Base-by-base conservation (phyloP, 2,329 filamentous ascomycete species). In the Talaromyces sp. region DNA sequence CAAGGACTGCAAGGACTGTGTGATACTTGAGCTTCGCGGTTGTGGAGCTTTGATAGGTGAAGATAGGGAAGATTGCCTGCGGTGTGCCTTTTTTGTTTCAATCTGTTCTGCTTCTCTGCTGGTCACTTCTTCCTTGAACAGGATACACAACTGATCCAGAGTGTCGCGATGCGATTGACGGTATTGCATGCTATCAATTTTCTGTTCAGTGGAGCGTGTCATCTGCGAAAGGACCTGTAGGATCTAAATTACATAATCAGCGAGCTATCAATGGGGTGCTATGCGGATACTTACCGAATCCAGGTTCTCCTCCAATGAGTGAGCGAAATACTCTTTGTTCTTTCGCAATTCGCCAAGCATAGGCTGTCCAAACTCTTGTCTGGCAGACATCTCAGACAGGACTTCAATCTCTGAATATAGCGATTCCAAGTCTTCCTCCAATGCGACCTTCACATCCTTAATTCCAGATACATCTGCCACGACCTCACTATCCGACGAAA, bases 351-450 rank as follows among this genome's bases (percentile, higher is more conserved):
- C 75, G 2, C 71, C 72, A 27, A 77, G 66, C 58, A 80, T 79
- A 6, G 78, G 75, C 45, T 77, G 77, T 8, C 75, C 73, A 68
- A 79, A 80, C 62, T 78, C 73, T 54, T 82, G 79, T 66, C 75
- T 76, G 0, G 76, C 77, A 60, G 79, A 80, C 68, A 80, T 75
- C n/a, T 79, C 75, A 49, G 78, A 72, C 39, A 80, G 67, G 3
- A 79, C 69, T 27, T 73, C 75, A 50, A 80, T 78, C 58, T 80
- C 78, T 0, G 76, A 71, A 58, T 79, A 79, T 1, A 80, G 67
- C 19, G 78, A 76, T 37, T 74, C 76, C 13, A 80, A 68, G 63
- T 80, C 78, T 60, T 74, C 72, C 62, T 77, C 69, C 33, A 80
- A 60, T 1, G 70, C 72, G 37, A 67, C 47, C n/a, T 73, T 56